Evolutionary conservation across 2,329 filamentous ascomycete species (phyloP).

Genomic region (Alternaria ventricosa): DNA sequence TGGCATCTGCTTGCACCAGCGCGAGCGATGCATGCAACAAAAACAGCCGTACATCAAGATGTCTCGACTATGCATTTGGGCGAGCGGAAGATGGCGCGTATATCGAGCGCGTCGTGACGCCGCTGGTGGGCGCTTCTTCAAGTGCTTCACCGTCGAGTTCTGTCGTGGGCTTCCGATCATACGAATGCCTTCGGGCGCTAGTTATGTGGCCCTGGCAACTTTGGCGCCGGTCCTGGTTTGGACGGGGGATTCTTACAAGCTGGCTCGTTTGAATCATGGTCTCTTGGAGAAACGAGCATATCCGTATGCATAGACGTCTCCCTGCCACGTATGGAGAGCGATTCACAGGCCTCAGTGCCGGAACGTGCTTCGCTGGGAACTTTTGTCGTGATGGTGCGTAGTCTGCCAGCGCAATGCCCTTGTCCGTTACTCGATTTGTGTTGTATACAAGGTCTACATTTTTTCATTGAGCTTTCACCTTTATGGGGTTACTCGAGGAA

Average conservation of each 20-base stretch:
- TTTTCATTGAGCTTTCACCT: neutral
- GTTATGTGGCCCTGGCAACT: neutral
- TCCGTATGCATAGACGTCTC: neutral
- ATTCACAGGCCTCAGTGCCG: neutral
- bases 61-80: neutral
- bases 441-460: neutral
- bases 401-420: neutral
- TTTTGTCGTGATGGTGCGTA: neutral
- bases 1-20: neutral
- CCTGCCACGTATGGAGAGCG: neutral
- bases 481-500: neutral
- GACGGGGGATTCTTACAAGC: neutral
- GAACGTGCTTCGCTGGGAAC: neutral
- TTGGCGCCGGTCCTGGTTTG: neutral
- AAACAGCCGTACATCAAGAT: neutral
- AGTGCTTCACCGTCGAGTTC: neutral
- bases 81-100: neutral
- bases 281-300: neutral
- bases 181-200: neutral
- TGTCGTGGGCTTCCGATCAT: neutral
- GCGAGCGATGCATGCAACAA: neutral
- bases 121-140: neutral
- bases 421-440: neutral
- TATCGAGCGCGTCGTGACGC: neutral
- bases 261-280: neutral